phyloP scores from a whole-genome alignment of 257 asterid genomes.

The Solanum ossicruentum region DNA sequence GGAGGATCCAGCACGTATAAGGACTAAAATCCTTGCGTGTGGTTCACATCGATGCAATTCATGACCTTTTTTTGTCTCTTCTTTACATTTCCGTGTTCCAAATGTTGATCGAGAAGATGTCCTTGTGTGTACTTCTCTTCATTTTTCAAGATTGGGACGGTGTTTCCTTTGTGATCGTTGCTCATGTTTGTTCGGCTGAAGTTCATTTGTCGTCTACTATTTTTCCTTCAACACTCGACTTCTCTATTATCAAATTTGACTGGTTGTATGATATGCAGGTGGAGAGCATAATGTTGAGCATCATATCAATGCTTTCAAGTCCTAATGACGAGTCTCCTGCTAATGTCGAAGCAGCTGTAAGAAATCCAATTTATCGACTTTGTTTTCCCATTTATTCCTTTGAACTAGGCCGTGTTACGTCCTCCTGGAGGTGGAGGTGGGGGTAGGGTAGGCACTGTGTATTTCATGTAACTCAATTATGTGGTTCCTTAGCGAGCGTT shows the following conservation, averaged over 20 bases:
- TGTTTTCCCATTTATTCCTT: background rate
- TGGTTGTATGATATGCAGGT: conserved; percentile 41
- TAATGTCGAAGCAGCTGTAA: conserved; percentile 98
- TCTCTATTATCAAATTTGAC: conserved; percentile 6
- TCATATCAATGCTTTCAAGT: conserved; percentile 97
- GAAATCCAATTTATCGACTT: conserved; percentile 11
- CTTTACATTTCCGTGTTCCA: background rate
- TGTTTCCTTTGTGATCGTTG: background rate
- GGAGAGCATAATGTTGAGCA: conserved; percentile 97
- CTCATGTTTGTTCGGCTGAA: background rate
- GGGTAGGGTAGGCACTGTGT: background rate
- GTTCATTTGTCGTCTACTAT: background rate
- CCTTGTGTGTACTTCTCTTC: background rate
- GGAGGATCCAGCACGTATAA: background rate
- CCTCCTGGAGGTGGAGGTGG: background rate
- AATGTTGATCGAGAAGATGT: background rate
- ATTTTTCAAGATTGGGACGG: background rate
- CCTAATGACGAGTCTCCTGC: conserved; percentile 99
- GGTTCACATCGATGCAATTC: background rate
- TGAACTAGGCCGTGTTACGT: background rate
- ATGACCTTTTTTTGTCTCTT: background rate
- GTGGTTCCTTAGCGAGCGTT: too few species aligned
- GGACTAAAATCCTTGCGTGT: background rate
- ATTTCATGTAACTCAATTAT: background rate
- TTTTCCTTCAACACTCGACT: background rate